Conservation (phyloP, 1,284 basidiomycete genomes). For the Moesziomyces parantarcticus region DNA sequence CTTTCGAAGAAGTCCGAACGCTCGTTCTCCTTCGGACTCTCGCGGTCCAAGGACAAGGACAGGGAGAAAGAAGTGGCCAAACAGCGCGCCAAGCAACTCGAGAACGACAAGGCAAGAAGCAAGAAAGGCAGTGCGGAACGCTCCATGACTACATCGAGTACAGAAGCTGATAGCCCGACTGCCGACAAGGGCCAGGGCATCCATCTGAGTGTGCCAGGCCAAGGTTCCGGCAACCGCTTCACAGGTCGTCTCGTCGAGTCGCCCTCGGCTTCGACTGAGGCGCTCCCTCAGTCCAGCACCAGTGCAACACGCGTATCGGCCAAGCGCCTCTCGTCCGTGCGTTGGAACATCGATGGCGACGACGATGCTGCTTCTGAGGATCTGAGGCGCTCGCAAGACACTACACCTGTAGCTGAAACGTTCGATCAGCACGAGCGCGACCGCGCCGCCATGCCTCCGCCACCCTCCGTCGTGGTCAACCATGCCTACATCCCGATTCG, state of each 20-base stretch:
- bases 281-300: conserved; percentile 12
- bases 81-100: conserved; percentile 10
- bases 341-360: conserved; percentile 30
- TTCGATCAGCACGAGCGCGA: conserved; percentile 16
- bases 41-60: conserved; percentile 25
- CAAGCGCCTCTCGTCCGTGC: conserved; percentile 36
- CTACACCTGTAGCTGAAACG: conserved; percentile 12
- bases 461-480: conserved; percentile 33
- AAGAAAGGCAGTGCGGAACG: conserved; percentile 8
- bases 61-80: conserved; percentile 12
- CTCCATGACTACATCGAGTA: conserved; percentile 13
- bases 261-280: conserved; percentile 26
- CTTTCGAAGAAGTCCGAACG: conserved; percentile 43
- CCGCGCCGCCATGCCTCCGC: conserved; percentile 35
- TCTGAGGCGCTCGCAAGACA: conserved; percentile 7
- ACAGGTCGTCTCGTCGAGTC: conserved; percentile 22
- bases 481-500: conserved; percentile 43
- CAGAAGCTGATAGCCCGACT: conserved; percentile 6
- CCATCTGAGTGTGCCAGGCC: conserved; percentile 20
- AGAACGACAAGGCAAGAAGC: conserved; percentile 4
- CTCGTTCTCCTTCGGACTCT: conserved; percentile 31
- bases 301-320: conserved; percentile 3
- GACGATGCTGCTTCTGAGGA: not conserved
- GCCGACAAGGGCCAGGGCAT: conserved; percentile 3
- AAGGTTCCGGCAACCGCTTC: conserved; percentile 3